Conservation (phyloP, 2,329 filamentous ascomycete species). For the Lecanosticta acicola region DNA sequence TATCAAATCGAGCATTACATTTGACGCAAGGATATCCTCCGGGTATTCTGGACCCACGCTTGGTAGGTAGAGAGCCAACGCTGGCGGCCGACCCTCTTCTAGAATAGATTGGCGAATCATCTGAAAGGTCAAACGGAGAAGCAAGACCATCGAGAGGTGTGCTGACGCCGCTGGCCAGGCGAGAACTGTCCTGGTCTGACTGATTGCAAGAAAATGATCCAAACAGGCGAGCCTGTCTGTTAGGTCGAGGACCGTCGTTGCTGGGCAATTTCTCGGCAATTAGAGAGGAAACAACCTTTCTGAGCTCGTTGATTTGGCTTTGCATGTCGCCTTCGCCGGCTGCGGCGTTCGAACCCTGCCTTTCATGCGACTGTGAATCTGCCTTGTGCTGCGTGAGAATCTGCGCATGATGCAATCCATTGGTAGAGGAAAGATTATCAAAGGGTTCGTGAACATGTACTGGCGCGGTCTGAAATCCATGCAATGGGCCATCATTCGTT, state of each 20-base stretch:
- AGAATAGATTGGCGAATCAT: neutral
- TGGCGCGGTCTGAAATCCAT: too few relatives aligned
- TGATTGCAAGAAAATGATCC: neutral
- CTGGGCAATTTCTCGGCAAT: neutral
- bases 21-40: slow-evolving; percentile 3
- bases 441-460: too few relatives aligned
- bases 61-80: neutral
- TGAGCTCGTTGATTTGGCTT: neutral
- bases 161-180: neutral
- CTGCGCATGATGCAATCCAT: too few relatives aligned
- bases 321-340: neutral
- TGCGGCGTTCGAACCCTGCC: neutral
- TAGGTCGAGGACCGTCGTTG: neutral
- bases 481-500: too few relatives aligned
- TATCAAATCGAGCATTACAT: slow-evolving; percentile 4
- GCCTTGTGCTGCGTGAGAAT: too few relatives aligned
- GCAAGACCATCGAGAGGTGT: neutral
- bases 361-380: too few relatives aligned
- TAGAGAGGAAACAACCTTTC: neutral
- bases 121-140: neutral
- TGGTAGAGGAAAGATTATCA: too few relatives aligned
- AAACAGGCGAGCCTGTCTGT: neutral
- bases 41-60: neutral
- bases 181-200: neutral
- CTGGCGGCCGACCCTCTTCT: neutral